phyloP scores from a whole-genome alignment of 352 stramenopile genomes.

The Phytophthora ohioensis region DNA sequence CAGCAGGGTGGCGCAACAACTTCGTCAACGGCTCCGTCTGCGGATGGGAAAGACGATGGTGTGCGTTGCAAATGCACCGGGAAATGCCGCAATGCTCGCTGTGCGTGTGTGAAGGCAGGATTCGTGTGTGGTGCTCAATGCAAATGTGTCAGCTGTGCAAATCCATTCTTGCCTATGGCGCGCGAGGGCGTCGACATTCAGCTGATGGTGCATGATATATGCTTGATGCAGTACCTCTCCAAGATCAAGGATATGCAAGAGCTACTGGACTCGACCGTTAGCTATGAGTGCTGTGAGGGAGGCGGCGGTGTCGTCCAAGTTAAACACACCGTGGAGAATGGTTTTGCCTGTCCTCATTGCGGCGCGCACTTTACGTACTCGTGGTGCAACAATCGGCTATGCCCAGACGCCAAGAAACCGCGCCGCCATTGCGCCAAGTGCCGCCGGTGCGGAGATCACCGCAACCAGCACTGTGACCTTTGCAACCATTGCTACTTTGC shows the following conservation, averaged over 20 bases:
- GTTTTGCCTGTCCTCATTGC: slow-evolving; percentile 70
- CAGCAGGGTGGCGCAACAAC: slow-evolving; percentile 7
- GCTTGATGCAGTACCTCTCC: slow-evolving; percentile 84
- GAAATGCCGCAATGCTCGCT: slow-evolving; percentile 86
- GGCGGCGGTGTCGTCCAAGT: slow-evolving; percentile 63
- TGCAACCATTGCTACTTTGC: slow-evolving; percentile 90
- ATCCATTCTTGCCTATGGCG: slow-evolving; percentile 83
- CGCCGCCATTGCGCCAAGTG: slow-evolving; percentile 85
- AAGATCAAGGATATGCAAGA: slow-evolving; percentile 89
- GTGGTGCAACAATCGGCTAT: slow-evolving; percentile 83
- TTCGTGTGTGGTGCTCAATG: slow-evolving; percentile 82
- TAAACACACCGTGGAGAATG: slow-evolving; percentile 69
- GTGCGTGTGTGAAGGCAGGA: slow-evolving; percentile 81
- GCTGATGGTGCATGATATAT: slow-evolving; percentile 75
- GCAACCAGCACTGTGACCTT: slow-evolving; percentile 83
- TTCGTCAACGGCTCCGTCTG: slow-evolving; percentile 2
- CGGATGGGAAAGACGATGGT: slow-evolving; percentile 46
- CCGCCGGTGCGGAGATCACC: slow-evolving; percentile 78
- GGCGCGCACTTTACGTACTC: slow-evolving; percentile 77
- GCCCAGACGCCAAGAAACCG: slow-evolving; percentile 79
- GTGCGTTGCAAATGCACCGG: slow-evolving; percentile 83
- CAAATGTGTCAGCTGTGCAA: slow-evolving; percentile 82
- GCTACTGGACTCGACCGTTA: slow-evolving; percentile 72
- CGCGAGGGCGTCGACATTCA: slow-evolving; percentile 73
- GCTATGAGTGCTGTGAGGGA: slow-evolving; percentile 71